Evolutionary conservation across 2,329 filamentous ascomycete genomes (phyloP).

Genomic region (Phialemonium atrogriseum): DNA sequence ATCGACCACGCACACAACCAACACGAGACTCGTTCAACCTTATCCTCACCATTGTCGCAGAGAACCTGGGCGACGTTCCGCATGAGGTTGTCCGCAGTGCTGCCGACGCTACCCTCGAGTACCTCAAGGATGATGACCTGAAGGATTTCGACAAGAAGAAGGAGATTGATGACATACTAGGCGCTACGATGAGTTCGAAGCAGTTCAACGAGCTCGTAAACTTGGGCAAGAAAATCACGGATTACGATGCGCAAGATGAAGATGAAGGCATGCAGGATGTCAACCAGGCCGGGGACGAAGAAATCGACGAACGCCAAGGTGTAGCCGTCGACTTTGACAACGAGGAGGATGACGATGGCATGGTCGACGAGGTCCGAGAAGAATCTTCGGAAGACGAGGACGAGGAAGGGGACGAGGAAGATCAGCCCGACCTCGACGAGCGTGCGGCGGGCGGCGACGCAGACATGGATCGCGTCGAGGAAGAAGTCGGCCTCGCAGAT

Average conservation of each 20-base stretch:
- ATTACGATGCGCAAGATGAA: conserved; percentile 94
- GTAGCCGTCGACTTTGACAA: conserved; percentile 96
- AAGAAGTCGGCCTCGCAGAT: conserved; percentile 42
- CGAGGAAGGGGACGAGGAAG: conserved; percentile 52
- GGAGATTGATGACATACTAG: conserved; percentile 88
- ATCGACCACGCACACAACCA: conserved; percentile 82
- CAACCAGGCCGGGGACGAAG: conserved; percentile 55
- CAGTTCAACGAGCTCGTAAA: conserved; percentile 97
- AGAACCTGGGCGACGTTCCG: conserved; percentile 83
- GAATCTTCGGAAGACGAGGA: conserved; percentile 79
- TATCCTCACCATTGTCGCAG: conserved; percentile 83
- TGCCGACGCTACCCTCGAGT: conserved; percentile 84
- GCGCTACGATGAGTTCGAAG: conserved; percentile 72
- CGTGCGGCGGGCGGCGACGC: conserved; percentile 42
- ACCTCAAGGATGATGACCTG: conserved; percentile 86
- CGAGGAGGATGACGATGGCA: conserved; percentile 71
- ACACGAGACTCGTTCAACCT: conserved; percentile 92
- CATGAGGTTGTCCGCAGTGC: conserved; percentile 89
- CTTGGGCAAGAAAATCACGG: conserved; percentile 95
- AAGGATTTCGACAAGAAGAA: conserved; percentile 99
- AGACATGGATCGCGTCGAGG: conserved; percentile 37
- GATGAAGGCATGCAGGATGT: conserved; percentile 78
- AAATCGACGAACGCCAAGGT: conserved; percentile 90
- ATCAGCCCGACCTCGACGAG: conserved; percentile 45
- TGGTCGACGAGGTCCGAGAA: conserved; percentile 81